Base-by-base conservation (phyloP, 1,284 basidiomycete species). In the Amylostereum chailletii region DNA sequence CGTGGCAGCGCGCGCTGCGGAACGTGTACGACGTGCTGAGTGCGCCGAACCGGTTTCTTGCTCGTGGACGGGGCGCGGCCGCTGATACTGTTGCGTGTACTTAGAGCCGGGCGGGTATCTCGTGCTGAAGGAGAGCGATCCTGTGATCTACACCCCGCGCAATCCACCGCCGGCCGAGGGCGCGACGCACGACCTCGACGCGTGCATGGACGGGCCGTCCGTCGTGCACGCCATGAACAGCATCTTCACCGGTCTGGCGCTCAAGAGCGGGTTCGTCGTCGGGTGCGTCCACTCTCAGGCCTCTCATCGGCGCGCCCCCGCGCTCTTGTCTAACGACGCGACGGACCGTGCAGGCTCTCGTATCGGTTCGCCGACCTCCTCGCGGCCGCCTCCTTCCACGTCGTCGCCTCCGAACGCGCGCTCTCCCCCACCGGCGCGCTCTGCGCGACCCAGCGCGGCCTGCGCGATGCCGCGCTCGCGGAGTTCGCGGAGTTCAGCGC, bases 31-130 rank as follows among this genome's bases (percentile, higher is more conserved):
- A 27, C 30, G 10, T 53, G 3, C 33, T 53, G 26, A 39, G 52
- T 53, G 27, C 46, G 49, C 32, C 40, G 19, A 19, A 19, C 19
- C 19, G 19, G 19, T 19, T 19, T 19, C 19, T 19, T 19, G 19
- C 19, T 19, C 19, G 19, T 19, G 19, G 19, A 1, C 19, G 19
- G 19, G 19, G 19, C 19, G 19, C 19, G 19, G 9, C 2, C n/a
- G 29, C 11, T 10, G 6, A 19, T 5, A 40, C 5, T 44, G n/a
- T 26, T 19, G 7, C 3, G 5, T 7, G 3, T 19, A 7, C 11
- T 3, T 32, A 50, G 50, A n/a, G 8, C 51, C 49, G 1, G 49
- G 51, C 1, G 49, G 51, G 6, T 45, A 47, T 36, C 45, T 52
- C 4, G 29, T 51, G 4, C 5, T 51, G 27, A 34, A 41, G 34